phyloP scores from a whole-genome alignment of 257 asterid species.

The Nyctanthes arbortristis region DNA sequence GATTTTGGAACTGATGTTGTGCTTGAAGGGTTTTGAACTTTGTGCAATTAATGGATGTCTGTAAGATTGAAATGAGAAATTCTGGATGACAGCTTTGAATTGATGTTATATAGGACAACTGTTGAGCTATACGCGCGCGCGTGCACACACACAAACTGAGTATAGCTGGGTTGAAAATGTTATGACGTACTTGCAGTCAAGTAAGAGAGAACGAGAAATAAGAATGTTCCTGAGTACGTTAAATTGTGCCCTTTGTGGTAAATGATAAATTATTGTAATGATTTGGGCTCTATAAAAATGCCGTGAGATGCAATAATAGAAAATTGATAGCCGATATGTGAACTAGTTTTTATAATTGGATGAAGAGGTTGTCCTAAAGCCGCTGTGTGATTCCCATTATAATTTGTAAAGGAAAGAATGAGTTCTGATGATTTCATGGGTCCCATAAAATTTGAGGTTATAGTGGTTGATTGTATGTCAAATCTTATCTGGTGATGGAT shows the following conservation, averaged over 20 bases:
- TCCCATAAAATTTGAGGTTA: too few species aligned
- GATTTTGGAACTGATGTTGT: neutral
- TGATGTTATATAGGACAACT: neutral
- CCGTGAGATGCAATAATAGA: neutral
- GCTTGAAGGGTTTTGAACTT: neutral
- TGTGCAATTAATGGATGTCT: neutral
- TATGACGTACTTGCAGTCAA: neutral
- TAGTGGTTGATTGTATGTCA: too few species aligned
- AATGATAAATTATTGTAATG: neutral
- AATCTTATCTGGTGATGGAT: too few species aligned
- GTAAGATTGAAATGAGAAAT: neutral
- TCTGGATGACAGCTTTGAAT: neutral
- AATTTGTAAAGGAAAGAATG: too few species aligned
- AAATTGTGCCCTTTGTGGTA: neutral
- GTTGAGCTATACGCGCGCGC: neutral
- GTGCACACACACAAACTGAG: neutral
- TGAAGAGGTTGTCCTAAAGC: neutral
- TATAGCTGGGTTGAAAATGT: neutral
- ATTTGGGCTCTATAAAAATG: neutral
- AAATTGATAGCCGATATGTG: neutral
- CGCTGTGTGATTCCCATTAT: too few species aligned
- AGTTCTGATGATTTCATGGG: too few species aligned
- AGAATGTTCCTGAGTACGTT: neutral
- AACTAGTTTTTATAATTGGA: neutral
- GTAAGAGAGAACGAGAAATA: neutral